Conservation (phyloP, 2,329 filamentous ascomycete genomes). For the Shiraia sp. region DNA sequence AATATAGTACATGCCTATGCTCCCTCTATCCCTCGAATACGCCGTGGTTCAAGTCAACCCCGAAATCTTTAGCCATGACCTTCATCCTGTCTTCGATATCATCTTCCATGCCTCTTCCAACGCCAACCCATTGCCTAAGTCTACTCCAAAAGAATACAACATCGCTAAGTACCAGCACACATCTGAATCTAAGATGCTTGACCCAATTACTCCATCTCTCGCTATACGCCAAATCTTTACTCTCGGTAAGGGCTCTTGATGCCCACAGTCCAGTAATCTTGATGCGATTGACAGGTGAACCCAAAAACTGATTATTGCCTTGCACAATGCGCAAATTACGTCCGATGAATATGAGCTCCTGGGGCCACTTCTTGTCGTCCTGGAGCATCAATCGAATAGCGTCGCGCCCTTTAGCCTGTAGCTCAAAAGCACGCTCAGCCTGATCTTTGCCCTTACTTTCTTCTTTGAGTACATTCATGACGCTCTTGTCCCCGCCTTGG, state of each 20-base stretch:
- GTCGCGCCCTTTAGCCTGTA: conserved; percentile 73
- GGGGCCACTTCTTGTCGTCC: conserved; percentile 86
- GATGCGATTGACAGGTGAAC: conserved; percentile 84
- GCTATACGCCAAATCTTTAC: conserved; percentile 63
- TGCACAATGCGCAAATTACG: conserved; percentile 92
- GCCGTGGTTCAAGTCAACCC: conserved; percentile 84
- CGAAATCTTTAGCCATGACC: conserved; percentile 85
- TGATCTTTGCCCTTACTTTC: conserved; percentile 59
- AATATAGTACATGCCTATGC: no score
- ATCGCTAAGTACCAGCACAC: conserved; percentile 76
- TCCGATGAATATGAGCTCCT: conserved; percentile 89
- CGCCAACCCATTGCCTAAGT: conserved; percentile 73
- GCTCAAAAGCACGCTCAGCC: conserved; percentile 70
- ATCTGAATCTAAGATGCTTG: conserved; percentile 78
- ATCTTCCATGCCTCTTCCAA: conserved; percentile 88
- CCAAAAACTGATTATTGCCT: conserved; percentile 88
- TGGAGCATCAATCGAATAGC: conserved; percentile 78
- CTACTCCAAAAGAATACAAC: conserved; percentile 82
- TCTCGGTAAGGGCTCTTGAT: conserved; percentile 77
- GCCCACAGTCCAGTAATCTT: conserved; percentile 96
- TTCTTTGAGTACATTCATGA: conserved; percentile 62
- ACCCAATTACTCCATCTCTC: conserved; percentile 72
- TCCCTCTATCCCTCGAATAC: conserved; percentile 81
- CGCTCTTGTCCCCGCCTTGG: conserved; percentile 75
- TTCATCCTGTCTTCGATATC: conserved; percentile 88